Conservation (phyloP, 2,329 filamentous ascomycete genomes). For the Esteya vermicola region DNA sequence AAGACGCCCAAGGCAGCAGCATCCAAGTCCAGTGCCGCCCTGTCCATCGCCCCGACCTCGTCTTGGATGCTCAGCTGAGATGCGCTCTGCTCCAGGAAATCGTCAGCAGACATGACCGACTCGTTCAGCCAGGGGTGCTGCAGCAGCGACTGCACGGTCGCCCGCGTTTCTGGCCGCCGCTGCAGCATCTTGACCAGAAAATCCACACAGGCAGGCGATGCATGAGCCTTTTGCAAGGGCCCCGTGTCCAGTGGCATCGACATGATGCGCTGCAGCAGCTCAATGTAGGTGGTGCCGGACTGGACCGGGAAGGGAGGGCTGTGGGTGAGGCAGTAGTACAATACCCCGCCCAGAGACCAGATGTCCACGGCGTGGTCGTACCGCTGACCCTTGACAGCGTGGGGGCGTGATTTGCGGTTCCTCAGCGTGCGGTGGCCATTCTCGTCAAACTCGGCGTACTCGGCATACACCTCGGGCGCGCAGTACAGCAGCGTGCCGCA, state of each 20-base stretch:
- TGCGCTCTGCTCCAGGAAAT: constrained; percentile 41
- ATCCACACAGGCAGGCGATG: constrained; percentile 56
- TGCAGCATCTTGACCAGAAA: constrained; percentile 70
- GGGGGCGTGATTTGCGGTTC: constrained; percentile 44
- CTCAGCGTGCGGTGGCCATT: constrained; percentile 47
- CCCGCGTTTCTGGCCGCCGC: constrained; percentile 62
- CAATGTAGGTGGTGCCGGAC: constrained; percentile 59
- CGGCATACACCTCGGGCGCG: constrained; percentile 87
- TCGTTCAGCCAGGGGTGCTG: constrained; percentile 56
- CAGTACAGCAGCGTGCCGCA: constrained; percentile 94
- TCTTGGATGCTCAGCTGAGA: constrained; percentile 48
- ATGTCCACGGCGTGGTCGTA: constrained; percentile 91
- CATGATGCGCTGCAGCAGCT: constrained; percentile 80
- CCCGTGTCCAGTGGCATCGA: constrained; percentile 52
- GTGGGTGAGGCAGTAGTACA: constrained; percentile 74
- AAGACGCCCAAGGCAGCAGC: constrained; percentile 2
- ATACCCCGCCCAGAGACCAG: constrained; percentile 87
- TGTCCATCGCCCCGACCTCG: no score
- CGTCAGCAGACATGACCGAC: constrained; percentile 37
- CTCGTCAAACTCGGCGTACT: constrained; percentile 54
- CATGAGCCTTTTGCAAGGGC: constrained; percentile 41
- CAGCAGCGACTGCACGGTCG: constrained; percentile 57
- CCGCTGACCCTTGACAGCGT: constrained; percentile 42
- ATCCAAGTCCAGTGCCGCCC: no score
- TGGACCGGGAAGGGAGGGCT: constrained; percentile 70